Evolutionary conservation across 116 monocot genomes (phyloP), one percentile per base, ranked within the genome.

Genomic region (Thalassia testudinum): DNA sequence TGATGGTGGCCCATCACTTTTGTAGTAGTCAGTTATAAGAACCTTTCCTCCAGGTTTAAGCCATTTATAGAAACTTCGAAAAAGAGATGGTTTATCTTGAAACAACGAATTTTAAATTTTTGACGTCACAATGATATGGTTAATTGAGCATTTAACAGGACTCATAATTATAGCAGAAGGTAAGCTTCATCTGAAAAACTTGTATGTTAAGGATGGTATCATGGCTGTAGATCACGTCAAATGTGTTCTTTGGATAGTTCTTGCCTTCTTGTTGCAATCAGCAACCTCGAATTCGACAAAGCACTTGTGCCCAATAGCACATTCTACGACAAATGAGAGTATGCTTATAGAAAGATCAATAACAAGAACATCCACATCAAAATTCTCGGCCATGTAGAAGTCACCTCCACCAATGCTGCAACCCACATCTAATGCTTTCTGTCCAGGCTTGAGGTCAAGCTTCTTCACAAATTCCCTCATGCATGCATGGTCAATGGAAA

Each of bases 381-480:
- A 93, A 53, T 75, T 81, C 8, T 93, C 84, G 37, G 93, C 80
- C 87, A 93, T 93, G 66, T 87, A 87, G 53, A 87, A 93, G 60
- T 93, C 93, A 59, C 87, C 93, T 50, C 93, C 93, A 10, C 93
- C 93, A 47, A 87, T 87, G 27, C 93, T 87, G 67, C 93, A 93
- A 40, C 93, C 93, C 18, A 93, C 93, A 62, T 93, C 93, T 29
- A 93, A 81, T 37, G 87, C 78, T 63, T 76, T 87, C 56, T 87
- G 81, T 27, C 81, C 93, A 18, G 75, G 60, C 58, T 78, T 75
- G 18, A 93, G 87, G 5, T 84, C 81, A 43, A 87, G 81, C 65
- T 76, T 87, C 37, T 64, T 68, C 16, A 87, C 81, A 76, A 93
- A 93, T 59, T 93, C 93, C 61, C 71, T 87, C 12, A 87, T 93